Conservation (phyloP, 306 rosid genomes). For the Mucuna pruriens region DNA sequence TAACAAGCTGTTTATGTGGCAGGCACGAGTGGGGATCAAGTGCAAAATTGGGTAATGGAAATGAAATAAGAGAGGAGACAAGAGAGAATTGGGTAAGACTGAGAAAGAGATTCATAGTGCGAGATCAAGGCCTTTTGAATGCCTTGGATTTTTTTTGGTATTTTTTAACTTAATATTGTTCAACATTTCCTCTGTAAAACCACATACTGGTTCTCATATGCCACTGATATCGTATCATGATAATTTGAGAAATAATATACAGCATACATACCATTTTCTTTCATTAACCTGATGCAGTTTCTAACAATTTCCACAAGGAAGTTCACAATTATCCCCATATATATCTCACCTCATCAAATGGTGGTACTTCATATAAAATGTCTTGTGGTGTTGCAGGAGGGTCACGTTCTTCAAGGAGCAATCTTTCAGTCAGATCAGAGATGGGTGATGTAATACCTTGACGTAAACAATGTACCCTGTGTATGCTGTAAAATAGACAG, state of each 20-base stretch:
- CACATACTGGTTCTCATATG: background rate
- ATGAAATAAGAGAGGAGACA: background rate
- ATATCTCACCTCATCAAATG: constrained; percentile 88
- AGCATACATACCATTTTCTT: background rate
- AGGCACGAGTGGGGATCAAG: background rate
- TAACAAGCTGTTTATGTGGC: constrained; percentile 11
- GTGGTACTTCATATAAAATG: constrained; percentile 84
- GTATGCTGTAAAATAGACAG: constrained; percentile 64
- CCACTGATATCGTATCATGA: background rate
- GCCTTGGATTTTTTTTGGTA: background rate
- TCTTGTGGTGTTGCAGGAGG: constrained; percentile 89
- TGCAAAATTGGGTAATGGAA: background rate
- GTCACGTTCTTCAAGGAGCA: constrained; percentile 93
- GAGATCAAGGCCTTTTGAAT: background rate
- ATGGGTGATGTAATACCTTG: constrained; percentile 93
- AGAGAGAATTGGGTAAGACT: background rate
- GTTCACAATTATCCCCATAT: constrained; percentile 28
- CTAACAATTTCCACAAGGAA: background rate
- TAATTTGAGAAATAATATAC: background rate
- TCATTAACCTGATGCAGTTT: background rate
- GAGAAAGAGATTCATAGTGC: background rate
- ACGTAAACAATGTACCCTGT: constrained; percentile 85
- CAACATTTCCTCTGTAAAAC: constrained; percentile 2
- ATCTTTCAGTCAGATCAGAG: constrained; percentile 90
- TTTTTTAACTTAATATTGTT: background rate